Percentiles rank a stretch among this genome's conserved stretches.
Conservation (phyloP, 768 basidiomycete species). For the Melanogaster broomeanus region DNA sequence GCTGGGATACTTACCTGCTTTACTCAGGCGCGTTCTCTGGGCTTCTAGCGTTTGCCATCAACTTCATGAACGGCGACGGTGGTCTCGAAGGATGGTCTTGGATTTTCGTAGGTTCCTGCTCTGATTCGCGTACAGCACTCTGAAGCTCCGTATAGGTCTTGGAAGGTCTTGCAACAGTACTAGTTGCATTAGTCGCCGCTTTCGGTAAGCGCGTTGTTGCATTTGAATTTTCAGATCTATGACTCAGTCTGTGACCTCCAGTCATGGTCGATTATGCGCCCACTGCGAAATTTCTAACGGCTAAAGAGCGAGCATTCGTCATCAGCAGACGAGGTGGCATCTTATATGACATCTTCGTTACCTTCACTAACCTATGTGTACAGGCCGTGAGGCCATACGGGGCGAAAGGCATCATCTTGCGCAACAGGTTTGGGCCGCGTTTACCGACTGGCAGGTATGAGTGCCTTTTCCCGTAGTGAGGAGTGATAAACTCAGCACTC, state of each 20-base stretch:
- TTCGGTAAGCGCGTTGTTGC: slow-evolving; percentile 39
- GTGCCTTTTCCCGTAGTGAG: neutral
- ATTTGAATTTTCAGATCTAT: neutral
- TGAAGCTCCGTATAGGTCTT: slow-evolving; percentile 8
- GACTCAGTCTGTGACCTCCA: slow-evolving; percentile 14
- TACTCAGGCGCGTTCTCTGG: slow-evolving; percentile 55
- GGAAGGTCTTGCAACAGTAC: slow-evolving; percentile 56
- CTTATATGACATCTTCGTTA: neutral
- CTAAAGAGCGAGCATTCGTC: slow-evolving; percentile 57
- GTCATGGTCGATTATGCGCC: slow-evolving; percentile 64
- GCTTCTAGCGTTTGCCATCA: slow-evolving; percentile 55
- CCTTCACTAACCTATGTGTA: slow-evolving; percentile 45
- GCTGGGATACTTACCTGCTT: neutral
- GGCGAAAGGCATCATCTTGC: slow-evolving; percentile 61
- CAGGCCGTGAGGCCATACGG: slow-evolving; percentile 54
- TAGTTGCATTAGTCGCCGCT: slow-evolving; percentile 54
- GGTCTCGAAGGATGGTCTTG: slow-evolving; percentile 62
- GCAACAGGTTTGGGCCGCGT: slow-evolving; percentile 51
- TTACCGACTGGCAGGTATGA: slow-evolving; percentile 60
- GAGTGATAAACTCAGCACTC: neutral
- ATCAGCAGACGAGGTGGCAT: slow-evolving; percentile 55
- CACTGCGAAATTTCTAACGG: slow-evolving; percentile 63
- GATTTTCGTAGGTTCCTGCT: slow-evolving; percentile 53
- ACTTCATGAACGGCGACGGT: slow-evolving; percentile 48
- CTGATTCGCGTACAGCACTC: neutral